phyloP scores from a whole-genome alignment of 345 rosid genomes.

The Eucalyptus erythrocorys region DNA sequence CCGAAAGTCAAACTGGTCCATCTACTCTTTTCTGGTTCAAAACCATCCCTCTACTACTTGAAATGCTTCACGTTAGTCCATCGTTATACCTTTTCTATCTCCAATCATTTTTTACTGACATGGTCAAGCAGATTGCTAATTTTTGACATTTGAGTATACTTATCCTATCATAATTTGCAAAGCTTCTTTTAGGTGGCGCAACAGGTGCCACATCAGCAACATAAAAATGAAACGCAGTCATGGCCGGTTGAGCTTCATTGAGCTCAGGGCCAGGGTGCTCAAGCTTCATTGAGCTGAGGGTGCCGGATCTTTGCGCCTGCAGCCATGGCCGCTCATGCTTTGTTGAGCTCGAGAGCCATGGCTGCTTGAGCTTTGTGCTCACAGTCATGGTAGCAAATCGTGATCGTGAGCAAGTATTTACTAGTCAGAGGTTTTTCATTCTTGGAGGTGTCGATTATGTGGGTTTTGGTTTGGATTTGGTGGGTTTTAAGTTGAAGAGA shows the following conservation, averaged over 20 bases:
- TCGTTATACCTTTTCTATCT: not conserved
- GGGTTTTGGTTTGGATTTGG: not conserved
- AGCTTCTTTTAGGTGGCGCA: not conserved
- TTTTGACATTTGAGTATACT: not conserved
- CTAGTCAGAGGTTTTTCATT: not conserved
- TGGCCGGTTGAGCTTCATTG: not conserved
- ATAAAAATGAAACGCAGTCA: not conserved
- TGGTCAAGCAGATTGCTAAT: not conserved
- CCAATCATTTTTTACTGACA: not conserved
- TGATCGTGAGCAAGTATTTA: not conserved
- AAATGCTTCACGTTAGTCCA: not conserved
- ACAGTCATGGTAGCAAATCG: not conserved
- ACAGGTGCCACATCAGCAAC: not conserved
- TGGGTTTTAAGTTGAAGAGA: not conserved
- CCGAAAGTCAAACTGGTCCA: not conserved
- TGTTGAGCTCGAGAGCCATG: not conserved
- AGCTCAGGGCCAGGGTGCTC: not conserved
- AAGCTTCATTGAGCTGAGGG: not conserved
- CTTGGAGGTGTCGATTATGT: not conserved
- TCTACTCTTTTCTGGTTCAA: not conserved
- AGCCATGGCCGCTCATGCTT: not conserved
- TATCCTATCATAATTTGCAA: not conserved
- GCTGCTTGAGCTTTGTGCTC: not conserved
- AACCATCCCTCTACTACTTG: not conserved
- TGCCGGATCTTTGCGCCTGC: rapidly evolving